Evolutionary conservation across 768 basidiomycete species (phyloP).

Genomic region (Collybia mongolica): DNA sequence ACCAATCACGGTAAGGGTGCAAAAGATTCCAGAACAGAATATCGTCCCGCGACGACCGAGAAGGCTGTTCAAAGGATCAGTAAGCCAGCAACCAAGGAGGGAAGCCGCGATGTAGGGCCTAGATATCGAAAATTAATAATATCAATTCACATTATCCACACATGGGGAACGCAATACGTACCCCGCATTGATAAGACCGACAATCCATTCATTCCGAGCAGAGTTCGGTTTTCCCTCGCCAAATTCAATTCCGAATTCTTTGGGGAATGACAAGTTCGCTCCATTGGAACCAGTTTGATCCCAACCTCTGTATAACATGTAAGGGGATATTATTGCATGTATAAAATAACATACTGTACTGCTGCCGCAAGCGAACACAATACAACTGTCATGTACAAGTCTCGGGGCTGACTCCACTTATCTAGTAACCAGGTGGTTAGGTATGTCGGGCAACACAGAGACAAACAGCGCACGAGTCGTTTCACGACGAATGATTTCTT

Average conservation of each 20-base stretch:
- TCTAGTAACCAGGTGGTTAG: slow-evolving; percentile 17
- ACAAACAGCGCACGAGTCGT: slow-evolving; percentile 31
- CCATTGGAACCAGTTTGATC: slow-evolving; percentile 63
- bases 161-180: slow-evolving; percentile 15
- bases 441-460: neutral
- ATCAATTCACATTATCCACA: neutral
- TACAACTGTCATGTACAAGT: slow-evolving; percentile 37
- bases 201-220: slow-evolving; percentile 59
- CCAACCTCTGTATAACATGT: slow-evolving; percentile 41
- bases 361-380: slow-evolving; percentile 70
- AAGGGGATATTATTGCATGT: neutral
- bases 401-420: slow-evolving; percentile 42
- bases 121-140: neutral
- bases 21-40: slow-evolving; percentile 54
- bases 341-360: slow-evolving; percentile 51
- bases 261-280: slow-evolving; percentile 56
- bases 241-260: slow-evolving; percentile 39
- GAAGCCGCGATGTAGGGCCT: slow-evolving; percentile 43
- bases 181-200: slow-evolving; percentile 70
- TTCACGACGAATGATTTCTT: slow-evolving; percentile 36
- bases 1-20: slow-evolving; percentile 46
- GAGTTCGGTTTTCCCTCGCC: slow-evolving; percentile 25
- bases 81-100: slow-evolving; percentile 41
- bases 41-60: slow-evolving; percentile 59
- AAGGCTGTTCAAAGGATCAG: slow-evolving; percentile 53